Evolutionary conservation across 2,329 filamentous ascomycete species (phyloP).

Genomic region (Davidsoniella virescens): DNA sequence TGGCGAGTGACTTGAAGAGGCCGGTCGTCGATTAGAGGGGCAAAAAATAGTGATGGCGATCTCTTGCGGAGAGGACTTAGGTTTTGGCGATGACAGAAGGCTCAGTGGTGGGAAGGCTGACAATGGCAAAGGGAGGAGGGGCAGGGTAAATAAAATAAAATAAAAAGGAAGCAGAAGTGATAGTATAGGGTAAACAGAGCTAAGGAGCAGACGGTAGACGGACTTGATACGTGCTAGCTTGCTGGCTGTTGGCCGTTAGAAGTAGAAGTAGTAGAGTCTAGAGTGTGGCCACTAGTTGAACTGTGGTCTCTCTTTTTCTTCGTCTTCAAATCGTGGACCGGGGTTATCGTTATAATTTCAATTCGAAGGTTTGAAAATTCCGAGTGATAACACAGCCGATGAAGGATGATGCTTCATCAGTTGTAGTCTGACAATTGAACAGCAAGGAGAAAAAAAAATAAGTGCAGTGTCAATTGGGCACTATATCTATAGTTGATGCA

Average conservation of each 20-base stretch:
- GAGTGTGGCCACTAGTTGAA: not conserved
- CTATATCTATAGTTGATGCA: no score
- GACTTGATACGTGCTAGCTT: not conserved
- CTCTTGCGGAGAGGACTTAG: no score
- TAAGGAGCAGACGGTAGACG: not conserved
- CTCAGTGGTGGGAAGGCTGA: constrained; percentile 2
- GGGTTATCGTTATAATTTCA: not conserved
- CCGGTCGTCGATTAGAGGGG: no score
- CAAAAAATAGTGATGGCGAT: no score
- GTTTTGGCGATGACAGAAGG: no score
- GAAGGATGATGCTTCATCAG: no score
- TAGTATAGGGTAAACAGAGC: not conserved
- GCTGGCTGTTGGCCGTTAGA: not conserved
- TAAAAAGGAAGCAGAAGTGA: not conserved
- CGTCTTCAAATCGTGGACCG: not conserved
- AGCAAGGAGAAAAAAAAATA: no score
- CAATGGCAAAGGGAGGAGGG: not conserved
- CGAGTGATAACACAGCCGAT: no score
- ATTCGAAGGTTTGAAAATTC: not conserved
- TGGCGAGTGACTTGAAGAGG: no score
- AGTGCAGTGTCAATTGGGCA: no score
- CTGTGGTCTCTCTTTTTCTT: constrained; percentile 1
- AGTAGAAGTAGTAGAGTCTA: not conserved
- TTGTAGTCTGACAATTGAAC: not conserved
- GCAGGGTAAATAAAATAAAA: no score